Evolutionary conservation across 2,329 filamentous ascomycete species (phyloP), one percentile per base, ranked within the genome.

Genomic region (Paecilomyces niveus): DNA sequence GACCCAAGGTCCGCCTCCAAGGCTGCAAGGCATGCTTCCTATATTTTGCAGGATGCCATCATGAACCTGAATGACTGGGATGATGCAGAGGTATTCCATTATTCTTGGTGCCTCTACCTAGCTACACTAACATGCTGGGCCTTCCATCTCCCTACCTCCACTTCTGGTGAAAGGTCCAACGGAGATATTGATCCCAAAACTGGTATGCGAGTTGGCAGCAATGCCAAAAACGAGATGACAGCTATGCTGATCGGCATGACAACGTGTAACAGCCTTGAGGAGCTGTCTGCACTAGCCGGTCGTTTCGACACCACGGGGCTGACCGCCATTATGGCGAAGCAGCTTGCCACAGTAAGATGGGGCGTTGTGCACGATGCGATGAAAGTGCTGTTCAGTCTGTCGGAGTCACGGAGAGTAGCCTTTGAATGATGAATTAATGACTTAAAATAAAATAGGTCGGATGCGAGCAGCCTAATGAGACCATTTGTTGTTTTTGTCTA

Each of bases 291-390:
- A 8, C 55, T 70, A 26, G 70, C 76, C 15, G 80, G 80, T 0
- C 78, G 78, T 57, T 78, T 77, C 55, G 74, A 78, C 1, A 83
- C 80, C 0, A 78, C 77, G 18, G 82, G 82, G 0, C 60, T 87
- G 53, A 80, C 82, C 0, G 80, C 79, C 59, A 77, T 81, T 0
- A 84, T 86, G 70, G 81, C 81, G 2, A 78, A 80, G 63, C 77
- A 80, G 35, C 64, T 87, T 62, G 79, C 79, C 10, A 83, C 80
- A 58, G 79, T 86, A 1, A 67, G 84, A 55, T 87, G 85, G 84
- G 83, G 82, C 0, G 83, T 87, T 3, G 80, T 87, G 3, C 83
- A 85, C 62, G 81, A 85, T 64, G 84, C 81, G 0, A 84, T 85
- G 72, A 79, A 82, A 61, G 83, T 86, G 2, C 64, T 87, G 49